These are phyloP conservation scores for Cutaneotrichosporon sp. DNA, from an alignment of 1,284 basidiomycete genomes.

Conservation along the genomic window DNA sequence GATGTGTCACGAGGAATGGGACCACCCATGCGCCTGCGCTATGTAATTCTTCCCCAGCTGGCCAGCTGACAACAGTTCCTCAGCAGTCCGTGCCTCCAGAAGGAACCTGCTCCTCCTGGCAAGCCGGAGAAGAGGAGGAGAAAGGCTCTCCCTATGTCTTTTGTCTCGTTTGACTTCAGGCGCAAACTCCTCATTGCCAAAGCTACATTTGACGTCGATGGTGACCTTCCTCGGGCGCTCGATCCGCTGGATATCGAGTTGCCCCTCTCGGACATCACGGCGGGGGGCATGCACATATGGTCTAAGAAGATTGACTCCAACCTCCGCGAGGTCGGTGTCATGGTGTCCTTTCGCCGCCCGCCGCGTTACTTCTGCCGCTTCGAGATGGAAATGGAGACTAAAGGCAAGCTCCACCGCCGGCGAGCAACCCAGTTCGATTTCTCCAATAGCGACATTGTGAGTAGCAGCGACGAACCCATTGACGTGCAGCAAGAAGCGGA, in stretches of 20 bases:
- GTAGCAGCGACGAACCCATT: not conserved
- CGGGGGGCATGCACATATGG: conserved; percentile 38
- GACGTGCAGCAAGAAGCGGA: conserved; percentile 35
- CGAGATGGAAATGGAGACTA: conserved; percentile 6
- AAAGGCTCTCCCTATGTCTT: conserved; percentile 20
- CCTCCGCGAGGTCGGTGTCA: conserved; percentile 33
- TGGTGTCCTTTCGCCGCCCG: conserved; percentile 40
- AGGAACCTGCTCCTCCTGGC: not conserved
- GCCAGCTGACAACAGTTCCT: not conserved
- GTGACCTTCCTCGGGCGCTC: conserved; percentile 33
- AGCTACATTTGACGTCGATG: conserved; percentile 4
- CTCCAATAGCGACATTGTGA: conserved; percentile 24
- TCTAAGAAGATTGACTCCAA: not conserved
- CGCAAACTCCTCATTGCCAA: conserved; percentile 36
- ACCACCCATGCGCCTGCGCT: not conserved
- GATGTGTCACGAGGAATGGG: not conserved
- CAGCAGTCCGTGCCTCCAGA: conserved; percentile 2
- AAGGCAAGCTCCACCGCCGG: conserved; percentile 25
- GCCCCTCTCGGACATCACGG: conserved; percentile 43
- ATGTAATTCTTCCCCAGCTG: not conserved
- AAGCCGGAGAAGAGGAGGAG: not conserved
- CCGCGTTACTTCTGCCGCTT: conserved; percentile 42
- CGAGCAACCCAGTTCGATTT: conserved; percentile 50
- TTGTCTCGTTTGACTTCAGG: conserved; percentile 44
- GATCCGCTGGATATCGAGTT: conserved; percentile 43